A percentile compares a stretch with the other conserved stretches of the same genome.
These are phyloP conservation scores for Polyplosphaeria fusca DNA, from an alignment of 495 filamentous ascomycete genomes.

Conservation along the genomic window DNA sequence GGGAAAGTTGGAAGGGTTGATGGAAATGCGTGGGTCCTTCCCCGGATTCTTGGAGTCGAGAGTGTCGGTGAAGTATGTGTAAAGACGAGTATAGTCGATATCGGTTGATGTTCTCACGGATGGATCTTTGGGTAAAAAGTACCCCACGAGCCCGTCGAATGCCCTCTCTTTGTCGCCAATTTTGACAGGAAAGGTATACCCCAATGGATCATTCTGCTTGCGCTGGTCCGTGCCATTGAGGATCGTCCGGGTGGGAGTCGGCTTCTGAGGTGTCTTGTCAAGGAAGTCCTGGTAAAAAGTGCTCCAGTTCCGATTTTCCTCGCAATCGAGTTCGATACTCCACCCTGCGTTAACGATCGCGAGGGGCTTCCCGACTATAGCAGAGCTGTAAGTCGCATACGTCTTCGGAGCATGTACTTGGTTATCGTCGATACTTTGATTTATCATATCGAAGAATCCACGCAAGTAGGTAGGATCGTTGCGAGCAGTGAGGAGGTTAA, in stretches of 20 bases:
- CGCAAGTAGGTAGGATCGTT: background rate
- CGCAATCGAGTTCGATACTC: conserved; percentile 15
- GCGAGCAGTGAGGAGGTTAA: background rate
- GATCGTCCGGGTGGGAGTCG: too few species aligned
- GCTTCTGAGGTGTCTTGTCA: background rate
- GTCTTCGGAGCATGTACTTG: background rate
- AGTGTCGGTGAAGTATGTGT: background rate
- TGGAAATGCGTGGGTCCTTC: background rate
- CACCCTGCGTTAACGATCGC: conserved; percentile 21
- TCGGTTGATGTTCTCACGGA: background rate
- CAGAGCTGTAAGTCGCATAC: background rate
- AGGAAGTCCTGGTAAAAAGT: background rate
- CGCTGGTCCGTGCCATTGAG: background rate
- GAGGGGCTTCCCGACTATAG: conserved; percentile 26
- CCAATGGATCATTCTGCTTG: background rate
- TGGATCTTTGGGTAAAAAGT: conserved; percentile 10
- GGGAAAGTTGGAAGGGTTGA: background rate
- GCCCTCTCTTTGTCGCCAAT: conserved; percentile 10
- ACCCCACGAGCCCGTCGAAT: conserved; percentile 21
- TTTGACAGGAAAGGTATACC: conserved; percentile 12
- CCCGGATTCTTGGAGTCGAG: too few species aligned
- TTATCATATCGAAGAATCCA: conserved; percentile 8
- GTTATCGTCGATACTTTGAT: background rate
- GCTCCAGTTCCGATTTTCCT: background rate
- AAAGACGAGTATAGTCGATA: conserved; percentile 30